Conservation (phyloP, 2,329 filamentous ascomycete species). For the Neofusicoccum sp. region DNA sequence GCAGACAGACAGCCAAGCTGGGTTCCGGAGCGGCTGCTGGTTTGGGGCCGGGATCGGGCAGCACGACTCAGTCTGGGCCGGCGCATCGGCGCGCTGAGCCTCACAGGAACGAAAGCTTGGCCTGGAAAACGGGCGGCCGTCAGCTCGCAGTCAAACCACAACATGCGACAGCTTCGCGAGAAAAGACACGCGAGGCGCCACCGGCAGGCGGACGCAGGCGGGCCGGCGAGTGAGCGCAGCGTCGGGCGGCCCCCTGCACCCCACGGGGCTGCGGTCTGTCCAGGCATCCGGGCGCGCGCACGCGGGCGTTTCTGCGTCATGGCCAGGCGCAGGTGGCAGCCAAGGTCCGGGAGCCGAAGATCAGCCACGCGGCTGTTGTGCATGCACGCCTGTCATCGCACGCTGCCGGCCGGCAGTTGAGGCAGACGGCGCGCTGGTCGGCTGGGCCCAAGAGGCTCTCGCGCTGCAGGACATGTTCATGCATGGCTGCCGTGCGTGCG, state of each 20-base stretch:
- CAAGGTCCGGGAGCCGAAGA: background rate
- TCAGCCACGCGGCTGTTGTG: background rate
- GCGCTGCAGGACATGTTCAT: background rate
- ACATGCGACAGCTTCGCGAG: background rate
- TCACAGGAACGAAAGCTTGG: conserved; percentile 5
- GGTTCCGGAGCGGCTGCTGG: background rate
- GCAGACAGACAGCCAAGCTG: background rate
- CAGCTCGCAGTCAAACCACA: background rate
- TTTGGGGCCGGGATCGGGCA: background rate
- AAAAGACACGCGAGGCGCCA: background rate
- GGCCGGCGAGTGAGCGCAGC: background rate
- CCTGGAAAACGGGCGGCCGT: background rate
- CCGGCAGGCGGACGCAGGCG: background rate
- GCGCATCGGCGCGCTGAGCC: background rate
- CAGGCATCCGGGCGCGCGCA: background rate
- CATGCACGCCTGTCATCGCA: background rate
- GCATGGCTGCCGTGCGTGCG: background rate
- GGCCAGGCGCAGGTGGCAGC: conserved; percentile 5
- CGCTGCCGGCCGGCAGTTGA: background rate
- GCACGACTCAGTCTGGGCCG: background rate
- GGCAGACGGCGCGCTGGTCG: too few species aligned
- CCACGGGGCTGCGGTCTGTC: conserved; percentile 3
- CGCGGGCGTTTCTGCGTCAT: background rate
- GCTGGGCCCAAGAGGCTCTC: background rate
- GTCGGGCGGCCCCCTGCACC: conserved; percentile 1